phyloP scores from a whole-genome alignment of 495 filamentous ascomycete species.

The Tuber borchii region DNA sequence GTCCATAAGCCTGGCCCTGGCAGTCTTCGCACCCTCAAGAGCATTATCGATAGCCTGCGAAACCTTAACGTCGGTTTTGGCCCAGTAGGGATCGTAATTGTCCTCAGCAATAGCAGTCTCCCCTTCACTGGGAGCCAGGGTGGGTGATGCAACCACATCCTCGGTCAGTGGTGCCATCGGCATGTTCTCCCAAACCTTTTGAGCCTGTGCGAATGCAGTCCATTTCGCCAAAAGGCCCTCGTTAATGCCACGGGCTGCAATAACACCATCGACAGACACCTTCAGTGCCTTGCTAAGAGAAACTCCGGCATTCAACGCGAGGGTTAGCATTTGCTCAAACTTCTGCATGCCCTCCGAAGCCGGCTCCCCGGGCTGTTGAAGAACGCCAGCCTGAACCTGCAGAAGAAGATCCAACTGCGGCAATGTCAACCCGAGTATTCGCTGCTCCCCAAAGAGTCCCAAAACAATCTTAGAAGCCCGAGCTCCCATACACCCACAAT shows the following conservation, averaged over 20 bases:
- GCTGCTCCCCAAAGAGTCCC: constrained; percentile 26
- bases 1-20: constrained; percentile 68
- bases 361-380: constrained; percentile 28
- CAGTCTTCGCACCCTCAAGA: constrained; percentile 61
- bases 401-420: constrained; percentile 57
- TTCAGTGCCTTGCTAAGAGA: constrained; percentile 22
- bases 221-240: constrained; percentile 46
- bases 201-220: constrained; percentile 40
- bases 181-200: constrained; percentile 22
- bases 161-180: constrained; percentile 33
- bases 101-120: constrained; percentile 56
- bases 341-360: constrained; percentile 30
- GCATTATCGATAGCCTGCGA: constrained; percentile 82
- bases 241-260: constrained; percentile 42
- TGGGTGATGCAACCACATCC: constrained; percentile 22
- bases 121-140: constrained; percentile 31
- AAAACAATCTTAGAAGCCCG: constrained; percentile 29
- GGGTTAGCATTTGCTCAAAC: constrained; percentile 36
- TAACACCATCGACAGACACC: constrained; percentile 24
- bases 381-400: constrained; percentile 58
- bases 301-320: constrained; percentile 27
- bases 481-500: constrained; percentile 27
- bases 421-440: constrained; percentile 47
- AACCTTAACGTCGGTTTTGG: constrained; percentile 83
- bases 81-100: constrained; percentile 79